A percentile compares a stretch with the other conserved stretches of the same genome.
phyloP scores from a whole-genome alignment of 2,329 filamentous ascomycete genomes.

The Diaporthe aspalathi region DNA sequence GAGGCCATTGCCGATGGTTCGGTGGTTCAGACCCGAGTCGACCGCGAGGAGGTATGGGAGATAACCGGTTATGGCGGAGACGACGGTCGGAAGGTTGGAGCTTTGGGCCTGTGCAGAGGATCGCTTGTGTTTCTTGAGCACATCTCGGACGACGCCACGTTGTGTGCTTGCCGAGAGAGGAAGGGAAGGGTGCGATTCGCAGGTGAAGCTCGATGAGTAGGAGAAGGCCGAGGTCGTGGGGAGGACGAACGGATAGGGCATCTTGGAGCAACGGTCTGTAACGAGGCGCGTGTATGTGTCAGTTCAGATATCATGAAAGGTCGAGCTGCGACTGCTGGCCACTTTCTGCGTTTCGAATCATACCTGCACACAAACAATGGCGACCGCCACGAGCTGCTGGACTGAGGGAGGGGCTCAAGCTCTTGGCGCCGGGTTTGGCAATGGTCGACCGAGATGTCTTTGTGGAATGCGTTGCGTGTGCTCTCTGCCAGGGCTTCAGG shows the following conservation, averaged over 20 bases:
- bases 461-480: conserved; percentile 21
- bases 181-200: conserved; percentile 88
- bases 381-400: not conserved
- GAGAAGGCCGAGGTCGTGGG: conserved; percentile 91
- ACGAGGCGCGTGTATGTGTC: not conserved
- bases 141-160: conserved; percentile 83
- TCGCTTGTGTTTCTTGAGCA: conserved; percentile 89
- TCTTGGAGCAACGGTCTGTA: conserved; percentile 53
- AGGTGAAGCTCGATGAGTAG: conserved; percentile 81
- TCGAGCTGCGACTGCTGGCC: not conserved
- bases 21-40: conserved; percentile 75
- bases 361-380: not conserved
- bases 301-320: not conserved
- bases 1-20: conserved; percentile 54
- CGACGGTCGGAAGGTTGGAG: conserved; percentile 76
- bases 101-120: conserved; percentile 78
- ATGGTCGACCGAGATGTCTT: not conserved
- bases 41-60: conserved; percentile 86
- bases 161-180: conserved; percentile 84
- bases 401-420: conserved; percentile 21
- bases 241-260: conserved; percentile 91
- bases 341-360: not conserved
- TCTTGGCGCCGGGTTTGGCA: conserved; percentile 27
- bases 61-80: conserved; percentile 79
- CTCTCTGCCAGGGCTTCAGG: conserved; percentile 22